Conservation (phyloP, 495 filamentous ascomycete species). For the Penicillium pulvis region DNA sequence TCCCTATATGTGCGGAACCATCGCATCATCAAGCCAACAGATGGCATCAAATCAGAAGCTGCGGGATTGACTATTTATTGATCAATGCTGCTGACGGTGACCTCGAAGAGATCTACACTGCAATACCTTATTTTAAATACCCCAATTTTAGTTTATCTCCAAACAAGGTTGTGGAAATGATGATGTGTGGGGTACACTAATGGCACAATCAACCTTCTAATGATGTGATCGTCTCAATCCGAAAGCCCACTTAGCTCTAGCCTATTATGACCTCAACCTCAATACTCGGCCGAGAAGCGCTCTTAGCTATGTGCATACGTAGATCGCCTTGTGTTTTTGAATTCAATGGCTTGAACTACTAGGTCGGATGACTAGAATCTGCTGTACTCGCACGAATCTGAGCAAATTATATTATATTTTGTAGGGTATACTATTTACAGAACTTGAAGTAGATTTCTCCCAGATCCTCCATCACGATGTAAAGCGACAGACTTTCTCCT, state of each 20-base stretch:
- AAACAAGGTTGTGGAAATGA: not conserved
- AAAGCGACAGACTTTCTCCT: constrained; percentile 45
- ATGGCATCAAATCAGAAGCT: constrained; percentile 2
- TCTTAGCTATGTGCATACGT: not conserved
- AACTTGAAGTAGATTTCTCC: not conserved
- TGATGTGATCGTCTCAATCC: constrained; percentile 1
- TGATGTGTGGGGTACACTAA: constrained; percentile 1
- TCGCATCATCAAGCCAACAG: constrained; percentile 5
- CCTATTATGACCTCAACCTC: not conserved
- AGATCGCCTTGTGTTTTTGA: not conserved
- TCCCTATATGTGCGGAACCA: not conserved
- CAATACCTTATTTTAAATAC: not conserved
- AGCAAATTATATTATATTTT: not conserved
- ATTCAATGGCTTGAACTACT: not conserved
- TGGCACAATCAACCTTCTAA: constrained; percentile 7
- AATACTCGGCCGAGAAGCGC: constrained; percentile 1
- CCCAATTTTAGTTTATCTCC: not conserved
- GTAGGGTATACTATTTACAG: not conserved
- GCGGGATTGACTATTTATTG: not conserved
- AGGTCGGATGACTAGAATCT: not conserved
- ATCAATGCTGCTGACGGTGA: not conserved
- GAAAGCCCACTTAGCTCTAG: not conserved
- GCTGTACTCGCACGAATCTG: not conserved
- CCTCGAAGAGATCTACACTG: not conserved
- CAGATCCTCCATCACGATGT: not conserved